Evolutionary conservation across 2,329 filamentous ascomycete species (phyloP).

Genomic region (Zalaria sp.): DNA sequence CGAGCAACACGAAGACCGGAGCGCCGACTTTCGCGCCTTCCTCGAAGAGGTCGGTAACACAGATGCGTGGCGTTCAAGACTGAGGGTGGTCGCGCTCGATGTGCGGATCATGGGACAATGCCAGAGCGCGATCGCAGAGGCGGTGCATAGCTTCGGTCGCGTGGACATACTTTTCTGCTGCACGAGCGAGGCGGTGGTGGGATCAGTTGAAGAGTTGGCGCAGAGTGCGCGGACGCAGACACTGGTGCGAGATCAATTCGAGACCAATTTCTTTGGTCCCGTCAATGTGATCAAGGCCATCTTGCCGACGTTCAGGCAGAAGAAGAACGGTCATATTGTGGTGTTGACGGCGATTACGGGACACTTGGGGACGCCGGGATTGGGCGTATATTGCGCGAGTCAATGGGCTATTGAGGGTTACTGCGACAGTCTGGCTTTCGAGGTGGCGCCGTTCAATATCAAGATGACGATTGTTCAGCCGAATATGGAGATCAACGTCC

Average conservation of each 20-base stretch:
- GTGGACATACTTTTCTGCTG: conserved; percentile 87
- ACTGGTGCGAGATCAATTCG: conserved; percentile 81
- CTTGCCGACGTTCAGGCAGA: conserved; percentile 63
- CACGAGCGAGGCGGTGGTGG: conserved; percentile 77
- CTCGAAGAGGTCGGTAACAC: conserved; percentile 46
- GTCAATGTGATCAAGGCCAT: conserved; percentile 90
- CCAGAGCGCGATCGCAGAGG: conserved; percentile 75
- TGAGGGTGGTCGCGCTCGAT: conserved; percentile 48
- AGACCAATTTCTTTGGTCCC: conserved; percentile 87
- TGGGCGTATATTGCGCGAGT: conserved; percentile 81
- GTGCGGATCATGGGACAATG: conserved; percentile 53
- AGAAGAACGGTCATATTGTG: conserved; percentile 79
- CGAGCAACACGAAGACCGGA: conserved; percentile 53
- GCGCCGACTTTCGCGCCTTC: conserved; percentile 66
- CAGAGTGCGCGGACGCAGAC: conserved; percentile 59
- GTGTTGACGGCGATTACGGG: conserved; percentile 81
- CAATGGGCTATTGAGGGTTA: conserved; percentile 94
- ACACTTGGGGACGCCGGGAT: conserved; percentile 81
- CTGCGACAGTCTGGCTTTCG: conserved; percentile 87
- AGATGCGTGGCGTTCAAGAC: conserved; percentile 68
- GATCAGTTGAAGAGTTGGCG: conserved; percentile 79
- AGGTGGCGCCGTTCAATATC: conserved; percentile 90
- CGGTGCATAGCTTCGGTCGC: conserved; percentile 67
- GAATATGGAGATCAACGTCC: conserved; percentile 77
- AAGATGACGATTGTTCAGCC: conserved; percentile 93